Evolutionary conservation across 768 basidiomycete genomes (phyloP), one percentile per base, ranked within the genome.

Genomic region (Phlebiopsis flavidoalba): DNA sequence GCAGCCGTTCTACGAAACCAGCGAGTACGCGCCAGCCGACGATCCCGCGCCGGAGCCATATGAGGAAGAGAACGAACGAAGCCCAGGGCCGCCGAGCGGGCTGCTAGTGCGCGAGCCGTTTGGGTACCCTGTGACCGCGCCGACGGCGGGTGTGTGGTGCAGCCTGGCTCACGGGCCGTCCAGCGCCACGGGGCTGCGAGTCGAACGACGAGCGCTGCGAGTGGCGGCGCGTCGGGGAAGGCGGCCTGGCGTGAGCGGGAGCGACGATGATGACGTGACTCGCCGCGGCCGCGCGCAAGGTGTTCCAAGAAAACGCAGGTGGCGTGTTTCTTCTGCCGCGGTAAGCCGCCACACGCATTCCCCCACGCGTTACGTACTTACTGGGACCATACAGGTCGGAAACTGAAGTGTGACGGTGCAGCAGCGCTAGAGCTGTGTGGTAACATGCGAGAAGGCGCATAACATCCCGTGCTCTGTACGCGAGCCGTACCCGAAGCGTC

Each of bases 251-350:
- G 36, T 56, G 48, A 46, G 43, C 33, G 21, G 53, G 52, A 48
- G 59, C 48, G 53, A 60, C 58, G 53, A 60, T 36, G 14, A 40
- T 36, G 45, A 45, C 26, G n/a, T n/a, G 59, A 33, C 40, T 22
- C 53, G 36, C 31, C 57, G 53, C 33, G 55, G 21, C 60, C 60
- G 48, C 60, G 48, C 60, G 53, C 49, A 60, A 56, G 53, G 53
- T 61, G n/a, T 5, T n/a, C 58, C 46, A 60, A 47, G 59, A 88
- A 87, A 75, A 83, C 82, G 36, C 74, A 75, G 22, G 79, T 91
- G 37, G 89, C 89, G 60, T 92, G 89, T 74, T 77, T 88, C 72
- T 90, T 90, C 71, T 92, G 89, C 75, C 79, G 89, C 80, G 80
- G 89, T 86, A 65, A 76, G 80, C 68, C 24, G 55, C 55, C 48